Conservation (phyloP, 2,329 filamentous ascomycete species). For the Diplodia intermedia region DNA sequence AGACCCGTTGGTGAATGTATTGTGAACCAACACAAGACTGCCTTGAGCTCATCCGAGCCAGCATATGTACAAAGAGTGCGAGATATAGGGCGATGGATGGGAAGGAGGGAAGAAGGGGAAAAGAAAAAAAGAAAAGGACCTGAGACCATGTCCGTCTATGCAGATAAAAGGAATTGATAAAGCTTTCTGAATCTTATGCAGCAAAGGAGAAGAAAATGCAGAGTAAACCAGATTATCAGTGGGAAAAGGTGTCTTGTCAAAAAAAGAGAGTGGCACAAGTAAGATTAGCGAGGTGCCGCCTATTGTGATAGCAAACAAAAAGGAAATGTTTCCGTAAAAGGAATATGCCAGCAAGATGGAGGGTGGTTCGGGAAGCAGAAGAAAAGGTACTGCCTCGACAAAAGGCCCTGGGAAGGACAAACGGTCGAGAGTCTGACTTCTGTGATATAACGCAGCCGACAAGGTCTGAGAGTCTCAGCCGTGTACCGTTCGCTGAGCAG, state of each 20-base stretch:
- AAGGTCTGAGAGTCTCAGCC: not conserved
- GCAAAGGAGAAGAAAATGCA: not conserved
- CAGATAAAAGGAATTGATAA: not conserved
- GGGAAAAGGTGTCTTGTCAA: not conserved
- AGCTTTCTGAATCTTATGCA: not conserved
- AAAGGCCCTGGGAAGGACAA: not conserved
- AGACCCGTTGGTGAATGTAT: not conserved
- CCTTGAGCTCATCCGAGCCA: not conserved
- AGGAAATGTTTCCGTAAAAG: not conserved
- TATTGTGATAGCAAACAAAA: not conserved
- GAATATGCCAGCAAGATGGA: not conserved
- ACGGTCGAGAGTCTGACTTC: not conserved
- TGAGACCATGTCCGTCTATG: not conserved
- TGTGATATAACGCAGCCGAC: not conserved
- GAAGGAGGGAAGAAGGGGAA: not conserved
- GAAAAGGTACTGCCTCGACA: not conserved
- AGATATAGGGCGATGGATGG: too few species aligned
- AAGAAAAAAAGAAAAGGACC: not conserved
- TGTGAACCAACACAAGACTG: not conserved
- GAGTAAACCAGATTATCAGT: not conserved
- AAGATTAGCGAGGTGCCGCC: constrained; percentile 1
- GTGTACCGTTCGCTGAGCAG: not conserved
- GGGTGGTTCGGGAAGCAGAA: not conserved
- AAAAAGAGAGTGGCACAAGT: not conserved
- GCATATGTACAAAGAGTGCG: not conserved